Conservation (phyloP, 2,329 filamentous ascomycete species). For the Colletotrichum paranaense region DNA sequence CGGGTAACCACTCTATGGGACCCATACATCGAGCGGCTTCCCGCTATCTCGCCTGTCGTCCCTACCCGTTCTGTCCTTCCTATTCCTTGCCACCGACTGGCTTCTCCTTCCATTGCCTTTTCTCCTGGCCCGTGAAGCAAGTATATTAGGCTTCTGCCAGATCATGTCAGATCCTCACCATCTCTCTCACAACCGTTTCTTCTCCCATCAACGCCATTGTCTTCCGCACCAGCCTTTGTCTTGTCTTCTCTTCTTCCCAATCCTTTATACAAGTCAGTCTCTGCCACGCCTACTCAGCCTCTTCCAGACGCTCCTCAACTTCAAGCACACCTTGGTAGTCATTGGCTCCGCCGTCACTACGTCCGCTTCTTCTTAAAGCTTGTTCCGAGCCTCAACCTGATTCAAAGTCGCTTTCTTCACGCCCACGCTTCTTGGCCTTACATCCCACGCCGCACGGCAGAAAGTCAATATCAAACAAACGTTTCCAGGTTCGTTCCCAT, state of each 20-base stretch:
- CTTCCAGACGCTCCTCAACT: not conserved
- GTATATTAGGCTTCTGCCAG: slow-evolving; percentile 34
- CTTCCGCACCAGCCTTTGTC: not conserved
- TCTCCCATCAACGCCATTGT: slow-evolving; percentile 5
- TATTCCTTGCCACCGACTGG: slow-evolving; percentile 21
- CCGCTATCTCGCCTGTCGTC: slow-evolving; percentile 16
- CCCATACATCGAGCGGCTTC: slow-evolving; percentile 24
- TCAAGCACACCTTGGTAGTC: not conserved
- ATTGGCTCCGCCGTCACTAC: not conserved
- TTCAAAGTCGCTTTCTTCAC: not conserved
- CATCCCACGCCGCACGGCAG: not conserved
- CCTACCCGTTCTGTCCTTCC: slow-evolving; percentile 9
- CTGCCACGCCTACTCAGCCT: not conserved
- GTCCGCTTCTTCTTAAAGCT: not conserved
- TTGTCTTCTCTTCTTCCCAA: not conserved
- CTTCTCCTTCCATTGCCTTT: no score
- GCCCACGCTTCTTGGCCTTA: not conserved
- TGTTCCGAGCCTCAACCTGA: slow-evolving; percentile 4
- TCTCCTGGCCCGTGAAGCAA: not conserved
- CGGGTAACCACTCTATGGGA: slow-evolving; percentile 27
- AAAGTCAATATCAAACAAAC: slow-evolving; percentile 9
- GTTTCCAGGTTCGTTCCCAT: slow-evolving; percentile 11
- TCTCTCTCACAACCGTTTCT: slow-evolving; percentile 17
- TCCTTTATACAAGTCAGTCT: slow-evolving; percentile 13
- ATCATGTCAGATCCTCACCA: slow-evolving; percentile 24